phyloP scores from a whole-genome alignment of 2,329 filamentous ascomycete genomes.

The Epichloe amarillans region DNA sequence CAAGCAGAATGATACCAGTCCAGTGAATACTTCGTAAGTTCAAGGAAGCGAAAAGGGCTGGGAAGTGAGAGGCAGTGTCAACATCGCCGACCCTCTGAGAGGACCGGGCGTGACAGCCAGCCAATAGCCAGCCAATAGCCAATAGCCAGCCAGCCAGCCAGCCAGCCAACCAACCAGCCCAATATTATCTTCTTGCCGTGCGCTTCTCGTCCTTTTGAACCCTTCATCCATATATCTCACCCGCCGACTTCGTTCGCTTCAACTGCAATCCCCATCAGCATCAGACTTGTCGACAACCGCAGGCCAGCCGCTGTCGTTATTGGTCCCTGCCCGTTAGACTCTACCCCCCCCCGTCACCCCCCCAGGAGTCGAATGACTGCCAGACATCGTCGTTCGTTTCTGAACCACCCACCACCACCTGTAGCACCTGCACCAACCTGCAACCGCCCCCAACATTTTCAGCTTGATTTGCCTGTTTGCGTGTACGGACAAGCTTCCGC shows the following conservation, averaged over 20 bases:
- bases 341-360: slow-evolving; percentile 4
- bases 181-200: not conserved
- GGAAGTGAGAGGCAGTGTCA: too few species aligned
- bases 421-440: too few species aligned
- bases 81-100: too few species aligned
- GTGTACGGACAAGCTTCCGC: not conserved
- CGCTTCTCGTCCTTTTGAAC: not conserved
- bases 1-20: too few species aligned
- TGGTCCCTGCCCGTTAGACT: slow-evolving; percentile 3
- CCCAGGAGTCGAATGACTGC: slow-evolving; percentile 4
- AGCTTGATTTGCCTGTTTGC: slow-evolving; percentile 2
- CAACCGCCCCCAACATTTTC: not conserved
- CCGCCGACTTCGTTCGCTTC: slow-evolving; percentile 1
- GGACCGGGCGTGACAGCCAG: too few species aligned
- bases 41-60: too few species aligned
- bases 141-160: too few species aligned
- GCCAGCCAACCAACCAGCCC: not conserved
- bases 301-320: slow-evolving; percentile 1
- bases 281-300: slow-evolving; percentile 1
- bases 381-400: slow-evolving; percentile 6
- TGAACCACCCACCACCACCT: not conserved
- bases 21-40: too few species aligned
- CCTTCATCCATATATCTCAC: not conserved
- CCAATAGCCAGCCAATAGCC: too few species aligned
- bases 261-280: slow-evolving; percentile 1